A percentile compares a stretch with the other conserved stretches of the same genome.
Evolutionary conservation across 306 rosid species (phyloP).

Genomic region (Acacia crassicarpa): DNA sequence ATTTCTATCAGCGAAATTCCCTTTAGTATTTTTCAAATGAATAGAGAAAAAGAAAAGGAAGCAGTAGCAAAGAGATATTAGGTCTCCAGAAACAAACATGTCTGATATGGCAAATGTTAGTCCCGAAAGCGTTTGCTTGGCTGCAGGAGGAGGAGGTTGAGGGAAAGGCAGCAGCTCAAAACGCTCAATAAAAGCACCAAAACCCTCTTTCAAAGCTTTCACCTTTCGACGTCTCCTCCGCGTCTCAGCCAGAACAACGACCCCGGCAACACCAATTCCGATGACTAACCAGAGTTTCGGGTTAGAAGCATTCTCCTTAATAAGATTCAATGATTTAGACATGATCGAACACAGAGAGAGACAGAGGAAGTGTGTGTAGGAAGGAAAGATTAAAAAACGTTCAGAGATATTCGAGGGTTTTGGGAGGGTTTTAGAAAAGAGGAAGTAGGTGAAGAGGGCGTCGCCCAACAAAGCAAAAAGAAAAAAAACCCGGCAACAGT

Average conservation of each 20-base stretch:
- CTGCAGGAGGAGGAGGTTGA: slow-evolving; percentile 48
- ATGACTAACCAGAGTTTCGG: slow-evolving; percentile 65
- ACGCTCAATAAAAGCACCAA: slow-evolving; percentile 61
- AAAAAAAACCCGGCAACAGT: not conserved
- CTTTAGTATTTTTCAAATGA: not conserved
- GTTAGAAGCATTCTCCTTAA: slow-evolving; percentile 53
- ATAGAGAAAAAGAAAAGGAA: not conserved
- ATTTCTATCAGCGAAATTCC: not conserved
- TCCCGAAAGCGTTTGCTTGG: slow-evolving; percentile 43
- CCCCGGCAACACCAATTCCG: slow-evolving; percentile 62
- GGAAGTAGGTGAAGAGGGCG: not conserved
- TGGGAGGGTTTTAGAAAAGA: not conserved
- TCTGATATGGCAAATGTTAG: slow-evolving; percentile 64
- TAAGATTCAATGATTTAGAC: slow-evolving; percentile 44
- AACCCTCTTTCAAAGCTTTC: slow-evolving; percentile 31
- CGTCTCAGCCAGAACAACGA: slow-evolving; percentile 51
- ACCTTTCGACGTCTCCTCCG: slow-evolving; percentile 35
- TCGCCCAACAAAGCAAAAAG: not conserved
- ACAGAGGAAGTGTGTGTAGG: not conserved
- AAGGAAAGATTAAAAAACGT: not conserved
- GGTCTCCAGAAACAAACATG: slow-evolving; percentile 43
- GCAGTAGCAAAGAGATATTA: not conserved
- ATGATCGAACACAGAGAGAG: slow-evolving; percentile 29
- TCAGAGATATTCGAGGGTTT: not conserved
- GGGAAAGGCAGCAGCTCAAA: slow-evolving; percentile 63